Evolutionary conservation across 1,284 basidiomycete genomes (phyloP).

Genomic region (Melampsora americana): DNA sequence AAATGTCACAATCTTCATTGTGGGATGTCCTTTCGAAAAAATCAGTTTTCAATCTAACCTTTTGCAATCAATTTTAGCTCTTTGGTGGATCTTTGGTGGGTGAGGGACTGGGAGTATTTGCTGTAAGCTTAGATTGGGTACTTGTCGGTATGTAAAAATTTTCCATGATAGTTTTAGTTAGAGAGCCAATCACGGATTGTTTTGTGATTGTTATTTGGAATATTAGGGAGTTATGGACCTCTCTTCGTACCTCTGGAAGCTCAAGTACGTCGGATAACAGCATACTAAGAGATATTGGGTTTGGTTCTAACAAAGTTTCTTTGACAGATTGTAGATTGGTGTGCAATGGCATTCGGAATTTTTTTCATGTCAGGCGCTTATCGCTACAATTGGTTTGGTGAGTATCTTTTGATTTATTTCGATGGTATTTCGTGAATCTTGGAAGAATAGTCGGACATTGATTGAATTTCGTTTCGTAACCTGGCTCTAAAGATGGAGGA

Average conservation of each 20-base stretch:
- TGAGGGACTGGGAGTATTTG: conserved; percentile 36
- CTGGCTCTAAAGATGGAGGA: conserved; percentile 22
- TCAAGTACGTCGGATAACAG: conserved; percentile 14
- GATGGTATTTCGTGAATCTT: too few relatives aligned
- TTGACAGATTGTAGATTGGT: neutral
- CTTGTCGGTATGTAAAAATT: conserved; percentile 7
- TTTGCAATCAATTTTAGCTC: conserved; percentile 3
- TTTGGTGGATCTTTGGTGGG: conserved; percentile 38
- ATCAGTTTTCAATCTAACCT: too few relatives aligned
- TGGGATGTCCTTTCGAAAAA: too few relatives aligned
- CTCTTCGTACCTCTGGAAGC: conserved; percentile 36
- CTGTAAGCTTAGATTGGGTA: conserved; percentile 33
- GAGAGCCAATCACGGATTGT: too few relatives aligned
- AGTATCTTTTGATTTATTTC: neutral
- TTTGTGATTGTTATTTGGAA: neutral
- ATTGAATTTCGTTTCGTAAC: neutral
- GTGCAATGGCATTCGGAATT: conserved; percentile 18
- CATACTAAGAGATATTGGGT: too few relatives aligned
- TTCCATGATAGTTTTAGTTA: neutral
- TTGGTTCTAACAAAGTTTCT: too few relatives aligned
- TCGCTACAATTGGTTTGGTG: conserved; percentile 39
- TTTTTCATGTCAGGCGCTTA: conserved; percentile 37
- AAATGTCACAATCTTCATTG: too few relatives aligned
- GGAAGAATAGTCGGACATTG: too few relatives aligned
- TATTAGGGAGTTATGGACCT: conserved; percentile 21